Base-by-base conservation (phyloP, 345 rosid genomes). In the Eucalyptus pumila region DNA sequence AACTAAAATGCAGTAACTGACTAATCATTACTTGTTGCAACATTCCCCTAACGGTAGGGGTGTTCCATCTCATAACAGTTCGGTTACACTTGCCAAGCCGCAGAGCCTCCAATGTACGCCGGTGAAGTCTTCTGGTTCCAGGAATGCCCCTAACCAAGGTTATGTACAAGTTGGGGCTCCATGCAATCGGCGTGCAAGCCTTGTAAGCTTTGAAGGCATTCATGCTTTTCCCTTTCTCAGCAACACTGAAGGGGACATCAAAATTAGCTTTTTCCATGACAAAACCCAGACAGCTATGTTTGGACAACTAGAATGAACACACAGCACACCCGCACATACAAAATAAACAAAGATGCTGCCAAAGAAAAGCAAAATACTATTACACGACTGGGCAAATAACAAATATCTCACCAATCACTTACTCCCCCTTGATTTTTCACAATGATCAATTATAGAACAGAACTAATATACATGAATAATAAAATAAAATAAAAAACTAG, bases 111-210 rank as follows among this genome's bases (percentile, higher is more conserved):
- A 93, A 89, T 67, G 95, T 93, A 65, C 94, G 93, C 90, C 94
- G 88, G 80, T 93, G 95, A 40, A 92, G 93, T 87, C 90, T 92
- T 90, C 95, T 91, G 48, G 94, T 93, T 86, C 95, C 95, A 14
- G 95, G 95, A 40, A 92, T 92, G 86, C 94, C 95, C 88, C 95
- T 91, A 69, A 91, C 95, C 89, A 93, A 87, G 86, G 94, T 93
- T 81, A 93, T 91, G 67, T 91, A 93, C 37, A 93, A 87, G 69
- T 91, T 90, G 72, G 94, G 93, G 89, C 95, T 93, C 95, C 95
- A 92, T 23, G 91, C 92, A 81, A 92, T 90, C 12, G 95, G 94
- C 3, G 86, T 92, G 50, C 91, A 93, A 50, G 95, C 93, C 92
- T 92, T 92, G 89, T 92, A 93, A 76, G 95, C 94, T 87, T 93